Conservation (phyloP, 768 basidiomycete species). For the Boletus edulis region DNA sequence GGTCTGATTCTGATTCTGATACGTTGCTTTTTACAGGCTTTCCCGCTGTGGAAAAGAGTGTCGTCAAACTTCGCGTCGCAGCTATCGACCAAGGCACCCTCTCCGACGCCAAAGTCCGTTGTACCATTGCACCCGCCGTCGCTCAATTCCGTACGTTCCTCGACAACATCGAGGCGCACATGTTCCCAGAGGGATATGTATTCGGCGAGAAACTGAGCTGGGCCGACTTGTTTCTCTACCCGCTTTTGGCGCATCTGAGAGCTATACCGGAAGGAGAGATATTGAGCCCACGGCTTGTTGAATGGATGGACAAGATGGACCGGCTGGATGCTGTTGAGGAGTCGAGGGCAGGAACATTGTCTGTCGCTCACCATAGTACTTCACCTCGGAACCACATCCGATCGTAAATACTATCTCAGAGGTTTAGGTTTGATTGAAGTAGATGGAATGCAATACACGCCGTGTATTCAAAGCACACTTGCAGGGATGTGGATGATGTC, state of each 20-base stretch:
- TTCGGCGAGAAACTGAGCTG: slow-evolving; percentile 29
- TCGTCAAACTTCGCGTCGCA: slow-evolving; percentile 32
- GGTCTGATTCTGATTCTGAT: background rate
- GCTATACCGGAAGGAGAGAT: slow-evolving; percentile 27
- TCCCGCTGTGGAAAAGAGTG: slow-evolving; percentile 27
- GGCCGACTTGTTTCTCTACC: slow-evolving; percentile 35
- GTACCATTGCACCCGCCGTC: slow-evolving; percentile 17
- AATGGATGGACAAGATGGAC: slow-evolving; percentile 28
- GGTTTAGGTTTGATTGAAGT: no score
- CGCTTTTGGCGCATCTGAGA: slow-evolving; percentile 29
- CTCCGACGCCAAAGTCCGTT: slow-evolving; percentile 22
- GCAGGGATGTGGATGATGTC: no score
- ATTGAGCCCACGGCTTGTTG: slow-evolving; percentile 19
- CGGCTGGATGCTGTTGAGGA: slow-evolving; percentile 22
- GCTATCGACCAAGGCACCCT: slow-evolving; percentile 22
- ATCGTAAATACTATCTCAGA: background rate
- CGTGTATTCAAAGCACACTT: no score
- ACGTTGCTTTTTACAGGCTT: slow-evolving; percentile 18
- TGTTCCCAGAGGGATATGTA: slow-evolving; percentile 27
- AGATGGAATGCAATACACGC: no score
- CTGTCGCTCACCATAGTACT: background rate
- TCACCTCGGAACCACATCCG: background rate
- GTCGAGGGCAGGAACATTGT: slow-evolving; percentile 26
- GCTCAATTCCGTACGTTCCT: slow-evolving; percentile 17
- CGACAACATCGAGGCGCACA: slow-evolving; percentile 13